Evolutionary conservation across 2,329 filamentous ascomycete genomes (phyloP).

Genomic region (Cladosporium sp.): DNA sequence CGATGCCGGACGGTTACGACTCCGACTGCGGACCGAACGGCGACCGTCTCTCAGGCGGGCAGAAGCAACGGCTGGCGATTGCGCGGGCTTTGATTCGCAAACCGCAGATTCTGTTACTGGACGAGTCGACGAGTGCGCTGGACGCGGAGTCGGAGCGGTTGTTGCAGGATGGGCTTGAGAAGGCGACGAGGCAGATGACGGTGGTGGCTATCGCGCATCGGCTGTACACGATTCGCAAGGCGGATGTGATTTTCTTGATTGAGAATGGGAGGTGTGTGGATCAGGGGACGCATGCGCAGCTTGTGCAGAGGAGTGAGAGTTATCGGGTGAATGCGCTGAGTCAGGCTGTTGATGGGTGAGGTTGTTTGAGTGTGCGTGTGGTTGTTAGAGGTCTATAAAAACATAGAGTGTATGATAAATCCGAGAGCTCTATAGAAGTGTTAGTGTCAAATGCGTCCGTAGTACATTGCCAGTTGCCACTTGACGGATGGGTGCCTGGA

Average conservation of each 20-base stretch:
- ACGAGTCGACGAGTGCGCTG: conserved; percentile 47
- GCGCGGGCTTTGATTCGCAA: conserved; percentile 48
- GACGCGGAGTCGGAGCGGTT: conserved; percentile 47
- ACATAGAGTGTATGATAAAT: no score
- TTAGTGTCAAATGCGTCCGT: no score
- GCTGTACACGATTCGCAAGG: conserved; percentile 44
- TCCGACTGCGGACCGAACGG: conserved; percentile 53
- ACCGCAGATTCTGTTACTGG: conserved; percentile 45
- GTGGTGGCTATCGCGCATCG: conserved; percentile 51
- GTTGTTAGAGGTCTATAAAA: no score
- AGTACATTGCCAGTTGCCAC: no score
- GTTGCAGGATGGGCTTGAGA: conserved; percentile 44
- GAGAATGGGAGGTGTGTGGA: conserved; percentile 53
- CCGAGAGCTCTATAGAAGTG: no score
- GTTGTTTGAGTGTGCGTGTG: no score
- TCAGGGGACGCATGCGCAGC: conserved; percentile 52
- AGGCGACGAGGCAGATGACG: conserved; percentile 37
- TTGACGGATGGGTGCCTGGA: no score
- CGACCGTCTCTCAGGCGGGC: conserved; percentile 46
- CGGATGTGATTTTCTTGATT: conserved; percentile 50
- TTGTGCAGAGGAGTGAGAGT: conserved; percentile 43
- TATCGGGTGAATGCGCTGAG: conserved; percentile 16
- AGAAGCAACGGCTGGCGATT: conserved; percentile 47
- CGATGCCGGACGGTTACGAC: conserved; percentile 66
- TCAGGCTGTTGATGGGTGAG: conserved; percentile 13